Evolutionary conservation across 345 rosid genomes (phyloP).

Genomic region (Mangifera indica): DNA sequence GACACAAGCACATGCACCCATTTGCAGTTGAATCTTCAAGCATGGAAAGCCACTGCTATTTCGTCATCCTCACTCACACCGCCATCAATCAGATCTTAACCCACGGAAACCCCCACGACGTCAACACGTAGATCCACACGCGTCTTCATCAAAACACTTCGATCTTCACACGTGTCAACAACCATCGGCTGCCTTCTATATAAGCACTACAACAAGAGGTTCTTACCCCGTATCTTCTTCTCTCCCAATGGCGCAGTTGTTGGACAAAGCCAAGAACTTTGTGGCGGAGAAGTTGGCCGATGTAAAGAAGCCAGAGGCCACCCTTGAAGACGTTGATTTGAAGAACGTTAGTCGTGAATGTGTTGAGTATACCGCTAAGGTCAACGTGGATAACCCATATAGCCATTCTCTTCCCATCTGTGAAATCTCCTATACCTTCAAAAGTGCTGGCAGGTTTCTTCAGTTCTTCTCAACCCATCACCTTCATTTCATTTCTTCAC

Average conservation of each 20-base stretch:
- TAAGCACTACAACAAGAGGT: neutral
- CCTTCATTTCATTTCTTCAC: neutral
- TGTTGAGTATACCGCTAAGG: constrained; percentile 62
- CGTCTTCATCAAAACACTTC: neutral
- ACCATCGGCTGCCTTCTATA: neutral
- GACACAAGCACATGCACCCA: too few species aligned
- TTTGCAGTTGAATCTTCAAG: too few species aligned
- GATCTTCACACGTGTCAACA: neutral
- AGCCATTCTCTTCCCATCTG: constrained; percentile 66
- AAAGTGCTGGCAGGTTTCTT: constrained; percentile 59
- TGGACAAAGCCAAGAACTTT: constrained; percentile 70
- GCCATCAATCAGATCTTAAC: too few species aligned
- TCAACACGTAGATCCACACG: neutral
- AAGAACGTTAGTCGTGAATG: constrained; percentile 49
- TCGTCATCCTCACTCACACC: neutral
- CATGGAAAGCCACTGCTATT: too few species aligned
- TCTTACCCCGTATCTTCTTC: neutral
- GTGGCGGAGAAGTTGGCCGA: constrained; percentile 64
- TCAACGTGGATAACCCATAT: constrained; percentile 76
- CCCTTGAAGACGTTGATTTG: constrained; percentile 64
- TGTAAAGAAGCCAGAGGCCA: constrained; percentile 71
- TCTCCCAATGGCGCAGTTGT: constrained; percentile 31
- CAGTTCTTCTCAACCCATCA: neutral
- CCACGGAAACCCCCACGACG: neutral
- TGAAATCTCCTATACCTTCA: constrained; percentile 70